phyloP scores from a whole-genome alignment of 2,329 filamentous ascomycete species.

The Botryotinia globosa region DNA sequence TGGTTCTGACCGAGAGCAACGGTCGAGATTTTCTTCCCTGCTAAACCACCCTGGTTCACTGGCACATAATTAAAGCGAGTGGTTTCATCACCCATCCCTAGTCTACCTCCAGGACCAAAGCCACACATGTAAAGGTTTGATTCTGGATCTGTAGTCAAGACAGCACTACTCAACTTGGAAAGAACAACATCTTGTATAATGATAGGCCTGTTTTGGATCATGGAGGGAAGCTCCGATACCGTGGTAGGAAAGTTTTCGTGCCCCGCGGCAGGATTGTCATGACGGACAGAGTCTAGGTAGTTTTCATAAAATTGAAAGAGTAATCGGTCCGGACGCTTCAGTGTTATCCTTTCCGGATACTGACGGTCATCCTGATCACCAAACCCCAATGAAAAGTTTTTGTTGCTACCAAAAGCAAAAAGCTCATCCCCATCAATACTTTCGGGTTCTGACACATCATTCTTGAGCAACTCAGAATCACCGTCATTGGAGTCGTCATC shows the following conservation, averaged over 20 bases:
- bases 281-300: conserved; percentile 47
- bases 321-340: conserved; percentile 75
- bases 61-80: conserved; percentile 84
- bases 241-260: conserved; percentile 34
- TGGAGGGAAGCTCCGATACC: conserved; percentile 60
- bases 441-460: conserved; percentile 14
- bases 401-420: conserved; percentile 94
- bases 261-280: conserved; percentile 24
- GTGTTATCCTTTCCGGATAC: conserved; percentile 77
- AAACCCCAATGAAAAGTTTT: conserved; percentile 87
- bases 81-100: conserved; percentile 86
- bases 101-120: conserved; percentile 82
- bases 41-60: conserved; percentile 70
- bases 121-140: conserved; percentile 93
- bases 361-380: conserved; percentile 96
- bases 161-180: conserved; percentile 87
- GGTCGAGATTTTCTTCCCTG: conserved; percentile 70
- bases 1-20: conserved; percentile 90
- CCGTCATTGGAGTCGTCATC: conserved; percentile 44
- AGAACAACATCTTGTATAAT: conserved; percentile 78
- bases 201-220: conserved; percentile 70
- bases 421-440: conserved; percentile 71
- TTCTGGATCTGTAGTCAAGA: conserved; percentile 81
- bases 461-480: conserved; percentile 25
- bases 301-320: conserved; percentile 71